Evolutionary conservation across 164 flowering plant species (phyloP).

Genomic region (Stephania yunnanensis): DNA sequence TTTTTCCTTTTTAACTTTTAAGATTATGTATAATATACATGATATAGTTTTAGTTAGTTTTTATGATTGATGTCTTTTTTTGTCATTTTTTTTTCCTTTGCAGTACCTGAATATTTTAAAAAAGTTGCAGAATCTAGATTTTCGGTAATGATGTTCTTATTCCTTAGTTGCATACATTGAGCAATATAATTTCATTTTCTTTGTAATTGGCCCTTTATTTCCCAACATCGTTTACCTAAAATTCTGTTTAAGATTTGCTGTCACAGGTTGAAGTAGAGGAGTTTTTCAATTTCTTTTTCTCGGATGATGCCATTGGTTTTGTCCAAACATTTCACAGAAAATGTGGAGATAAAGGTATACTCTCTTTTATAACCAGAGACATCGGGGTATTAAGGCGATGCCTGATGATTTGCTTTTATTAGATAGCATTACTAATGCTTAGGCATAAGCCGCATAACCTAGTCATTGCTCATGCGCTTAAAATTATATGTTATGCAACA

Average conservation of each 20-base stretch:
- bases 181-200: neutral
- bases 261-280: conserved; percentile 72
- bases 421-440: no score
- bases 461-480: no score
- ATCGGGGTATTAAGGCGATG: no score
- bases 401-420: no score
- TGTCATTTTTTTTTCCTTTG: conserved; percentile 20
- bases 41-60: neutral
- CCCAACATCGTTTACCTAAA: neutral
- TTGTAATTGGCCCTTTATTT: neutral
- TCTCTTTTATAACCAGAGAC: neutral
- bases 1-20: neutral
- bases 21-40: neutral
- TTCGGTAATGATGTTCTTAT: conserved; percentile 42
- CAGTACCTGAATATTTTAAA: conserved; percentile 65
- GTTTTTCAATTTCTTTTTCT: conserved; percentile 65
- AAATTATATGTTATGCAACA: no score
- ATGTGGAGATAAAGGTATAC: conserved; percentile 90
- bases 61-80: conserved; percentile 7
- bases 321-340: conserved; percentile 57
- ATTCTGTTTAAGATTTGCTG: neutral
- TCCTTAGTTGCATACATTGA: neutral
- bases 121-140: conserved; percentile 78
- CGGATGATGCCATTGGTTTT: conserved; percentile 59
- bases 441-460: no score